A percentile compares a stretch with the other conserved stretches of the same genome.
Conservation (phyloP, 306 rosid genomes). For the Aeschynomene evenia region DNA sequence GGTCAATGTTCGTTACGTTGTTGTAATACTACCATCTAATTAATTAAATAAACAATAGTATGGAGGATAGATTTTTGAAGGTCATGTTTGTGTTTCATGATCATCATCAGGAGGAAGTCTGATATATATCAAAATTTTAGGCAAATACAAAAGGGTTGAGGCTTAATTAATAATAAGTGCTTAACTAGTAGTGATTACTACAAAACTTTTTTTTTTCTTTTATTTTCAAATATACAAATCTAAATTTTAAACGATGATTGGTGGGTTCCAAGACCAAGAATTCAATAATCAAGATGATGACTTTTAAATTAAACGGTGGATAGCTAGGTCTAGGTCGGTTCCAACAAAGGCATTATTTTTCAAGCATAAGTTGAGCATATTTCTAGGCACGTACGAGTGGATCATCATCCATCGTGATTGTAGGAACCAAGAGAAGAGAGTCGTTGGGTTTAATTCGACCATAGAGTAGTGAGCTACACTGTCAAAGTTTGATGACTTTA, state of each 20-base stretch:
- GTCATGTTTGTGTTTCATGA: not conserved
- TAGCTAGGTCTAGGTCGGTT: not conserved
- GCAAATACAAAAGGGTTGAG: too few relatives aligned
- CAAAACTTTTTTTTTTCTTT: too few relatives aligned
- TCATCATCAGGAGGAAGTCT: not conserved
- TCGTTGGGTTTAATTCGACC: not conserved
- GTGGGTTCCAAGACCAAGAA: too few relatives aligned
- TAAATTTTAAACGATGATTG: too few relatives aligned
- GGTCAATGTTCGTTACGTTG: not conserved
- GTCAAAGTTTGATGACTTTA: slow-evolving; percentile 4
- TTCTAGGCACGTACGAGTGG: not conserved
- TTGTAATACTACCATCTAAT: not conserved
- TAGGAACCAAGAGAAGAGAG: not conserved
- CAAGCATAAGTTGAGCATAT: not conserved
- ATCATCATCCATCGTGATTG: not conserved
- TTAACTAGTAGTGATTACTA: not conserved
- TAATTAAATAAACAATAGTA: not conserved
- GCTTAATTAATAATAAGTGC: too few relatives aligned
- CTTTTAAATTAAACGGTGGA: too few relatives aligned
- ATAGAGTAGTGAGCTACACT: not conserved
- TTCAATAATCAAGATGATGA: too few relatives aligned
- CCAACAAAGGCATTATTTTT: not conserved
- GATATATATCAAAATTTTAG: not conserved
- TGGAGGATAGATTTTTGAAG: not conserved
- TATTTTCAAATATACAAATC: too few relatives aligned